phyloP scores from a whole-genome alignment of 768 basidiomycete genomes.

The Pholiota conissans region DNA sequence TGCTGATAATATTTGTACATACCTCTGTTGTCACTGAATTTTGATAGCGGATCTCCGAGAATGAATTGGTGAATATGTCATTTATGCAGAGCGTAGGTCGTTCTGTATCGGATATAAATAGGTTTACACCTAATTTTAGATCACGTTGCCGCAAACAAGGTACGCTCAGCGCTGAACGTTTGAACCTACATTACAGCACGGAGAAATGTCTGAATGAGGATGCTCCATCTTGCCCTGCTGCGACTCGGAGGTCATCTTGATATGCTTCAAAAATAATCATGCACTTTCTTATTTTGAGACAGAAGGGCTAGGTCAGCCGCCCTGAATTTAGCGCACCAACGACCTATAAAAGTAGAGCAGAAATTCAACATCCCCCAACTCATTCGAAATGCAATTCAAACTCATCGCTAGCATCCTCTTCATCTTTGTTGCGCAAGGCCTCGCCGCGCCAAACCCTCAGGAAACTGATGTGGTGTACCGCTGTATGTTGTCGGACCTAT shows the following conservation, averaged over 20 bases:
- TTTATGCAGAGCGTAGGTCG: no score
- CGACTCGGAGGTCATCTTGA: background rate
- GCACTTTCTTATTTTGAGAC: no score
- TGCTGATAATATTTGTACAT: no score
- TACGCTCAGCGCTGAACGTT: background rate
- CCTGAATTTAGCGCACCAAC: background rate
- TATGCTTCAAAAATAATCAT: background rate
- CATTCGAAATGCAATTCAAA: conserved; percentile 19
- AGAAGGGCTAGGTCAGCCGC: background rate
- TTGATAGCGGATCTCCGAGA: no score
- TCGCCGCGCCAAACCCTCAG: conserved; percentile 18
- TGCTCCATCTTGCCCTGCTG: background rate
- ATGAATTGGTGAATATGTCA: no score
- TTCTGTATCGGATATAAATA: no score
- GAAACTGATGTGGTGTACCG: conserved; percentile 9
- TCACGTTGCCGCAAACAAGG: background rate
- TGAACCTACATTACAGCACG: background rate
- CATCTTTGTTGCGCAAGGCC: conserved; percentile 14
- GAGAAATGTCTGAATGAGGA: background rate
- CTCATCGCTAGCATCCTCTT: conserved; percentile 10
- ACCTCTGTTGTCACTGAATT: no score
- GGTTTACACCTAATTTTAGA: no score
- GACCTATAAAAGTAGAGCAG: background rate
- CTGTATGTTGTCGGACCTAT: conserved; percentile 16
- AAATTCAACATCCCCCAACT: background rate